Percentiles rank a stretch among this genome's conserved stretches.
Evolutionary conservation across 306 rosid species (phyloP).

Genomic region (Hylodesmum podocarpum): DNA sequence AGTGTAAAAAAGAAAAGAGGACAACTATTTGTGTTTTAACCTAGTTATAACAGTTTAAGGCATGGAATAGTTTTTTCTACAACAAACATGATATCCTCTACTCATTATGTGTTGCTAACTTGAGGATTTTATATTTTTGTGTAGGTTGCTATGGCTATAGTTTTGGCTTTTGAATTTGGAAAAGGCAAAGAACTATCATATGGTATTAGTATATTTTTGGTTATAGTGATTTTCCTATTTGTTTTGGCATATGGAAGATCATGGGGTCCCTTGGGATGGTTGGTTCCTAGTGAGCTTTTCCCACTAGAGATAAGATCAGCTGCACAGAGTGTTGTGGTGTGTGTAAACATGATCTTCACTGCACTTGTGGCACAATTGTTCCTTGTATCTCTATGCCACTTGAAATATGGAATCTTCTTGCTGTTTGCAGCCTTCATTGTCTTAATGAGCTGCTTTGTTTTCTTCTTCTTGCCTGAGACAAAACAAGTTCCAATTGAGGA

Average conservation of each 20-base stretch:
- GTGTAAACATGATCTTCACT: constrained; percentile 79
- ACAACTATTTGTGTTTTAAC: background rate
- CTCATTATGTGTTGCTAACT: background rate
- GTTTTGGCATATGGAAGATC: constrained; percentile 90
- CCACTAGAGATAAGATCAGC: constrained; percentile 85
- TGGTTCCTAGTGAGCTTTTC: constrained; percentile 84
- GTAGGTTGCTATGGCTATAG: constrained; percentile 62
- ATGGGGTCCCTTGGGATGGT: constrained; percentile 85
- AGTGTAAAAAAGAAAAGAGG: too few relatives aligned
- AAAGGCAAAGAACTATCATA: constrained; percentile 41
- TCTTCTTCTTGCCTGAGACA: constrained; percentile 73
- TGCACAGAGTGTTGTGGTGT: constrained; percentile 76
- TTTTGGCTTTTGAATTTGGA: constrained; percentile 60
- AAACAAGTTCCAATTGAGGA: constrained; percentile 89
- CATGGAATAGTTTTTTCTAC: background rate
- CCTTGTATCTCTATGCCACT: constrained; percentile 65
- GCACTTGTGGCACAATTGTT: constrained; percentile 78
- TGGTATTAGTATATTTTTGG: constrained; percentile 57
- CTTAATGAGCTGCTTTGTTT: constrained; percentile 63
- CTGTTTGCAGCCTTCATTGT: constrained; percentile 53
- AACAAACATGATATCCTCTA: background rate
- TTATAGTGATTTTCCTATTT: constrained; percentile 57
- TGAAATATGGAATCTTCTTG: constrained; percentile 72
- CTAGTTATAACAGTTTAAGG: background rate
- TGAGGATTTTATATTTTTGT: background rate